Conservation (phyloP, 1,284 basidiomycete genomes). For the Termitomyces sp. region DNA sequence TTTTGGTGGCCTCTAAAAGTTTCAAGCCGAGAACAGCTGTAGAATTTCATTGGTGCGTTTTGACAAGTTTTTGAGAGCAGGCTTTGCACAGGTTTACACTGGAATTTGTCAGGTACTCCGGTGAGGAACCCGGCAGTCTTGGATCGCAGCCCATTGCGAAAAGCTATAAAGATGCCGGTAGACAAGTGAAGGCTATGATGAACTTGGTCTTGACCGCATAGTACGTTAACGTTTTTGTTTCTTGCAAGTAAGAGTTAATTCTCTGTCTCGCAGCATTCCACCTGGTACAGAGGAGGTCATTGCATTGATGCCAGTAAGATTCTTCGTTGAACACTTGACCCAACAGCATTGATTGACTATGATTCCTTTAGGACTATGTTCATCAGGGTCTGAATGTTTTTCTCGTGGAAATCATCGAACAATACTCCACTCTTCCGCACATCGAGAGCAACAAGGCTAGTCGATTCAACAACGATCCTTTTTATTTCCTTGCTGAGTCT, state of each 20-base stretch:
- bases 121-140: conserved; percentile 61
- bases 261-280: conserved; percentile 38
- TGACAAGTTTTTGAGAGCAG: background rate
- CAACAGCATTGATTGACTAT: background rate
- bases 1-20: conserved; percentile 39
- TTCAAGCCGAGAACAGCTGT: conserved; percentile 52
- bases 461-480: background rate
- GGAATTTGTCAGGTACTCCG: conserved; percentile 33
- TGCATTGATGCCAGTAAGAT: conserved; percentile 48
- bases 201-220: conserved; percentile 50
- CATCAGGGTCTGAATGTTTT: conserved; percentile 35
- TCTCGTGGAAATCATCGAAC: conserved; percentile 31
- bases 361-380: conserved; percentile 39
- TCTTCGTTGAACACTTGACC: no score
- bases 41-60: conserved; percentile 58
- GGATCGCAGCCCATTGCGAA: conserved; percentile 62
- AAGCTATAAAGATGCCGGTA: conserved; percentile 44
- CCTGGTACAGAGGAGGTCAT: conserved; percentile 53
- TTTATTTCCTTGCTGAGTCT: background rate
- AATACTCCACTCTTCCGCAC: conserved; percentile 33
- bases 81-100: background rate
- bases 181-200: conserved; percentile 42
- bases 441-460: conserved; percentile 18
- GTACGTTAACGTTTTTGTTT: conserved; percentile 19
- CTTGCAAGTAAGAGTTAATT: background rate